Percentiles rank a stretch among this genome's conserved stretches.
These are phyloP conservation scores for Syzygium jambos DNA, from an alignment of 345 rosid genomes.

Conservation along the genomic window DNA sequence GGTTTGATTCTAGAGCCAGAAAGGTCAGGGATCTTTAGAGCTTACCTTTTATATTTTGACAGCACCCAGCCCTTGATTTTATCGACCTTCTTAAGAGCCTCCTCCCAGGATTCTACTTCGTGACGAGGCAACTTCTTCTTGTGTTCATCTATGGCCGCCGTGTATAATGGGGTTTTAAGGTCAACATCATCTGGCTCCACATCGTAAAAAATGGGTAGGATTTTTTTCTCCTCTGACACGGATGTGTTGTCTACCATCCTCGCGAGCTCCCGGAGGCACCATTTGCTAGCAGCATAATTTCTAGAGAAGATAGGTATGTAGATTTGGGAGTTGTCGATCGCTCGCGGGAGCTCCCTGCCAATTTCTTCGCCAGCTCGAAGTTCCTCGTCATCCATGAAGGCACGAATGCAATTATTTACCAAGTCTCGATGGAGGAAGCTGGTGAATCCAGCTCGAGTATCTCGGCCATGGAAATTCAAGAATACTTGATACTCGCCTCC, in stretches of 20 bases:
- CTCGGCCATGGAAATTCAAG: background rate
- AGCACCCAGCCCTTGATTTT: background rate
- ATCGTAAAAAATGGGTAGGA: background rate
- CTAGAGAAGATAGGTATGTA: background rate
- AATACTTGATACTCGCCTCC: background rate
- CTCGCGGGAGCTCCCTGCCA: no score
- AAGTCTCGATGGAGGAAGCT: background rate
- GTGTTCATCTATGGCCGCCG: background rate
- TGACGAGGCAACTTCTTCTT: background rate
- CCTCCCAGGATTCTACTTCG: background rate
- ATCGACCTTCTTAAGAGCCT: background rate
- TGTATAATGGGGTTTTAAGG: background rate
- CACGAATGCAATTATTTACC: background rate
- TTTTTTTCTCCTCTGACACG: background rate
- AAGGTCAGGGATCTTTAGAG: background rate
- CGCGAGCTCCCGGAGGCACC: background rate
- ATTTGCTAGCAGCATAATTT: background rate
- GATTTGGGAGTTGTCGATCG: background rate
- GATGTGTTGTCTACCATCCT: background rate
- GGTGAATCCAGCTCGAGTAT: background rate
- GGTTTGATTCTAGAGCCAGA: no score
- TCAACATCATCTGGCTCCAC: background rate
- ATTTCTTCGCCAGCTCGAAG: background rate
- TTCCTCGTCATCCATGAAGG: background rate
- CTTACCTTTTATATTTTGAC: accelerated